These are phyloP conservation scores for Botrytis cinerea DNA, from an alignment of 2,329 filamentous ascomycete genomes.

Conservation along the genomic window DNA sequence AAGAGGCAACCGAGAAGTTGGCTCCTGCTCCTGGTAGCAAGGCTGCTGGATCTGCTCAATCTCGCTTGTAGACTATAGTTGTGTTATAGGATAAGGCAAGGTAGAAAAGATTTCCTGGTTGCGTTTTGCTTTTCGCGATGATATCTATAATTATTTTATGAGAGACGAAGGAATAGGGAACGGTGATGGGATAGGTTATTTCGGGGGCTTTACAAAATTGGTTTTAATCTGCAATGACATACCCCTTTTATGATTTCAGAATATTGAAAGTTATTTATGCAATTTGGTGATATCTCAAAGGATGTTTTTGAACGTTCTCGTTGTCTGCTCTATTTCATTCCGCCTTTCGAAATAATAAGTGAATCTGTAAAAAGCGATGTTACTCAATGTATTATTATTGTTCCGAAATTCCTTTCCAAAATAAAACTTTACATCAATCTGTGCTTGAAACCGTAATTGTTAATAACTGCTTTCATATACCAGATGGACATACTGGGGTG, in stretches of 20 bases:
- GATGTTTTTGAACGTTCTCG: background rate
- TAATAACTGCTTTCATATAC: background rate
- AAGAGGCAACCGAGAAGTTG: slow-evolving; percentile 52
- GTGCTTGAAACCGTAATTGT: background rate
- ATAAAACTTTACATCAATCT: background rate
- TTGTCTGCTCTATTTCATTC: background rate
- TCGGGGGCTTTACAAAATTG: background rate
- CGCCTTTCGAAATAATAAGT: background rate
- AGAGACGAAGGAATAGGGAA: background rate
- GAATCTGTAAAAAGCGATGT: background rate
- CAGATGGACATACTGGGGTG: background rate
- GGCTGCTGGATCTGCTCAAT: slow-evolving; percentile 22
- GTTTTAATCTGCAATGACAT: slow-evolving; percentile 16
- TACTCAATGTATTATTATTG: background rate
- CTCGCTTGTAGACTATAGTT: slow-evolving; percentile 20
- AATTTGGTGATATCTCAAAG: background rate
- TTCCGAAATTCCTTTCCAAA: background rate
- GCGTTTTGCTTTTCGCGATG: slow-evolving; percentile 3
- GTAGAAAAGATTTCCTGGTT: background rate
- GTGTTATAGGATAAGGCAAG: background rate
- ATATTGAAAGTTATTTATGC: background rate
- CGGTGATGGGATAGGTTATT: background rate
- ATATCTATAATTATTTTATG: slow-evolving; percentile 16
- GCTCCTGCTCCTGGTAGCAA: slow-evolving; percentile 27
- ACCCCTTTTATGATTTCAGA: slow-evolving; percentile 1